Evolutionary conservation across 2,329 filamentous ascomycete species (phyloP), one percentile per base, ranked within the genome.

Genomic region (Chrysoporthe puriensis): DNA sequence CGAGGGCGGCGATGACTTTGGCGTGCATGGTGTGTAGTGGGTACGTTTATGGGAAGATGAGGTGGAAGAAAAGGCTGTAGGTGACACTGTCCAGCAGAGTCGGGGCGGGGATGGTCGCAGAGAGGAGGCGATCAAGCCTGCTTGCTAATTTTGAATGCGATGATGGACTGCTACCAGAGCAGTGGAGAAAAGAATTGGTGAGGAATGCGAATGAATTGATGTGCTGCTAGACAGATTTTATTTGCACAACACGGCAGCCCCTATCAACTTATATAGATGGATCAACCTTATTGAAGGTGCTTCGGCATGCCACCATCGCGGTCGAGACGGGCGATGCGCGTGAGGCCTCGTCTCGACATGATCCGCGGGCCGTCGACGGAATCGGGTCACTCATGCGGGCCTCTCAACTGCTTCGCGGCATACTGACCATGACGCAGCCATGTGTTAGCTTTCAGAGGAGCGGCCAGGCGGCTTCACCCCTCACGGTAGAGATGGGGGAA

Each of bases 111-210:
- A 32, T 1, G 21, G 21, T 54, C 13, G 21, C 4, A 26, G n/a
- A 61, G 6, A 46, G n/a, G 26, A 26, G 9, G 44, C 9, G 26
- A 48, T 62, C 42, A 62, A 62, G 59, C 59, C 59, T 46, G 59
- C 43, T 50, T 62, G 13, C 32, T 36, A 18, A 34, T 42, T 40
- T 26, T 16, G 36, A n/a, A 34, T 13, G 3, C 1, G 5, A 48
- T 46, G 16, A 9, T 7, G 16, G 26, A 48, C 14, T 62, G 59
- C 59, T 62, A 36, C 59, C 59, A n/a, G 59, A 62, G 59, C 59
- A 62, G 26, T 18, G n/a, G 43, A 50, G 16, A 2, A 18, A 46
- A 18, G 26, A 43, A 21, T 9, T 43, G 57, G 43, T 26, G 57
- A 32, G 8, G 40, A 13, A 26, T 44, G 16, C 44, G 32, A 6